Evolutionary conservation across 805 yeast genomes (phyloP).

Genomic region (Barnettozyma populi): DNA sequence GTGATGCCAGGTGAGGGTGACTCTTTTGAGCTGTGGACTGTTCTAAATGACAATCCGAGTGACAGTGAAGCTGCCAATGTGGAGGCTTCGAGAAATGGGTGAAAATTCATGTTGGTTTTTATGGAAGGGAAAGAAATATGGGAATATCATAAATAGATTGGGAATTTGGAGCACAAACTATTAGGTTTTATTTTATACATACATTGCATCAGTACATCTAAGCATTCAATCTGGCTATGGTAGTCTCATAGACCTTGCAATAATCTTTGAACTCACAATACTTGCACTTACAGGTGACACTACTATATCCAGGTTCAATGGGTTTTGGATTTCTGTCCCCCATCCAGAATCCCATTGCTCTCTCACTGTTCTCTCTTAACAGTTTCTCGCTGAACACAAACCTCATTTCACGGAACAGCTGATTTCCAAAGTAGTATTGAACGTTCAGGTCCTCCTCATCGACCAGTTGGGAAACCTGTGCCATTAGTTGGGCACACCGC

Average conservation of each 20-base stretch:
- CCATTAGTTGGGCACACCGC: slow-evolving; percentile 44
- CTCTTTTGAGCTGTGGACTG: slow-evolving; percentile 2
- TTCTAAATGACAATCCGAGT: not conserved
- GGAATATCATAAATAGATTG: not conserved
- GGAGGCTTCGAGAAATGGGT: not conserved
- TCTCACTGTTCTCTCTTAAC: slow-evolving; percentile 27
- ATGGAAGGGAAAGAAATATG: not conserved
- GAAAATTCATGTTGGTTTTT: not conserved
- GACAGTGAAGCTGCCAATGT: not conserved
- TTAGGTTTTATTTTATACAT: not conserved
- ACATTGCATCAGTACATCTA: not conserved
- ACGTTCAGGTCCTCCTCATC: slow-evolving; percentile 33
- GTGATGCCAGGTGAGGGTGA: slow-evolving; percentile 2
- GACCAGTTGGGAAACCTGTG: slow-evolving; percentile 30
- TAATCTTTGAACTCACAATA: slow-evolving; percentile 46
- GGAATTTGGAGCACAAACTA: not conserved
- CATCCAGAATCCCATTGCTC: slow-evolving; percentile 49
- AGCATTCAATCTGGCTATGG: not conserved
- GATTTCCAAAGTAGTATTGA: slow-evolving; percentile 46
- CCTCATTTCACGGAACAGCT: slow-evolving; percentile 35
- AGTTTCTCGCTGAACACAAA: slow-evolving; percentile 33
- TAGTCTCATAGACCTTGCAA: slow-evolving; percentile 30
- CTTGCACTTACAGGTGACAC: slow-evolving; percentile 40
- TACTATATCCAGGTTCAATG: slow-evolving; percentile 29
- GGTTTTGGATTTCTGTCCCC: slow-evolving; percentile 49